These are phyloP conservation scores for Tetrapisispora iriomotensis DNA, from an alignment of 805 yeast species.

Conservation along the genomic window DNA sequence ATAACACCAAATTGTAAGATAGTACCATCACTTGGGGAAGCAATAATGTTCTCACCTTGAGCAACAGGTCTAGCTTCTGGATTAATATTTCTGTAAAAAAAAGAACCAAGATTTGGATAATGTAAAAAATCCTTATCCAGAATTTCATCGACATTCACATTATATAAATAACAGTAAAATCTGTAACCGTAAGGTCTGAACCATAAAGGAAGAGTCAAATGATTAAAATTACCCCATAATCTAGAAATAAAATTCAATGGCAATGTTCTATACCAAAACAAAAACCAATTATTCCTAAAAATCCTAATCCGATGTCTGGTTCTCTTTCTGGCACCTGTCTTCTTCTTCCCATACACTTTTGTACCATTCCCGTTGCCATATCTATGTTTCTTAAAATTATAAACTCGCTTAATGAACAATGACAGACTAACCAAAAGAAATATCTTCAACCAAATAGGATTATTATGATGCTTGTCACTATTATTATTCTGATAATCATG, in stretches of 20 bases:
- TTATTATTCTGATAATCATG: too few species aligned
- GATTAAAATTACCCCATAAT: conserved; percentile 88
- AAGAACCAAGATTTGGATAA: conserved; percentile 77
- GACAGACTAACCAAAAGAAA: background rate
- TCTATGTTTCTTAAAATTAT: background rate
- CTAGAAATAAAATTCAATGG: conserved; percentile 89
- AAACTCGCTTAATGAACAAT: conserved; percentile 1
- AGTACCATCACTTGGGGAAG: conserved; percentile 90
- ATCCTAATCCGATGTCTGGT: conserved; percentile 14
- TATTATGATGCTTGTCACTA: background rate
- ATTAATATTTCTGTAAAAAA: conserved; percentile 73
- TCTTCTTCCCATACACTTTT: background rate
- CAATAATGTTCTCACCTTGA: conserved; percentile 46
- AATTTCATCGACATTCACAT: conserved; percentile 84
- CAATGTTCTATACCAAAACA: conserved; percentile 77
- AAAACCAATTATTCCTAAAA: conserved; percentile 58
- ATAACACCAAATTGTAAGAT: conserved; percentile 77
- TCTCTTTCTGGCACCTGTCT: background rate
- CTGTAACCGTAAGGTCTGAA: conserved; percentile 72
- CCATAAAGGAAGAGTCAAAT: conserved; percentile 79
- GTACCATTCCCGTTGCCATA: background rate
- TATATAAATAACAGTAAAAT: conserved; percentile 70
- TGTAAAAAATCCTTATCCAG: conserved; percentile 67
- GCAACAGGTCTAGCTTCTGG: conserved; percentile 74
- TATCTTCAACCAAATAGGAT: conserved; percentile 1